These are phyloP conservation scores for Apophysomyces ossiformis DNA, from an alignment of 371 early-diverging fungal species.

Conservation along the genomic window DNA sequence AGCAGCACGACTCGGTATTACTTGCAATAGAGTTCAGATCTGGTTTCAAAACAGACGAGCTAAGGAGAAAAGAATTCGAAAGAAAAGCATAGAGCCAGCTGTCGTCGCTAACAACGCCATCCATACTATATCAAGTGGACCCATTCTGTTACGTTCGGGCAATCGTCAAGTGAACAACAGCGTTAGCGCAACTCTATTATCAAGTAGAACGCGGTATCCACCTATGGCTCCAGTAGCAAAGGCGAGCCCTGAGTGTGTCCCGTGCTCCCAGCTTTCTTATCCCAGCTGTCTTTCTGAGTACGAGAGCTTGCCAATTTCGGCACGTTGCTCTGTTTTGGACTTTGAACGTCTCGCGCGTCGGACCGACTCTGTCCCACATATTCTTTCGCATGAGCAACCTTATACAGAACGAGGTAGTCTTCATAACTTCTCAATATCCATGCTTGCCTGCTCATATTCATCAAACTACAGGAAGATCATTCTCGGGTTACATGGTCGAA, in stretches of 20 bases:
- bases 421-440: background rate
- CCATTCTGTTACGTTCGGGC: background rate
- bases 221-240: too few species aligned
- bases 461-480: too few species aligned
- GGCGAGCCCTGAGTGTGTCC: too few species aligned
- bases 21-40: slow-evolving; percentile 2
- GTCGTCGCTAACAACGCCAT: background rate
- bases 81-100: background rate
- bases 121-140: background rate
- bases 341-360: background rate
- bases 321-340: background rate
- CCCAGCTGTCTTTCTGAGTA: too few species aligned
- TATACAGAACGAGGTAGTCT: background rate
- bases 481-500: too few species aligned
- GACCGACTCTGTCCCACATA: background rate
- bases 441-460: background rate
- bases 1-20: background rate
- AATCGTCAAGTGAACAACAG: too few species aligned
- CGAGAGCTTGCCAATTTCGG: background rate
- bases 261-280: too few species aligned
- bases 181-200: too few species aligned
- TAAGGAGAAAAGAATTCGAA: slow-evolving; percentile 7
- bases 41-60: slow-evolving; percentile 22
- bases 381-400: background rate
- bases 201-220: too few species aligned